Base-by-base conservation (phyloP, 306 rosid species). In the Potentilla sterilis region DNA sequence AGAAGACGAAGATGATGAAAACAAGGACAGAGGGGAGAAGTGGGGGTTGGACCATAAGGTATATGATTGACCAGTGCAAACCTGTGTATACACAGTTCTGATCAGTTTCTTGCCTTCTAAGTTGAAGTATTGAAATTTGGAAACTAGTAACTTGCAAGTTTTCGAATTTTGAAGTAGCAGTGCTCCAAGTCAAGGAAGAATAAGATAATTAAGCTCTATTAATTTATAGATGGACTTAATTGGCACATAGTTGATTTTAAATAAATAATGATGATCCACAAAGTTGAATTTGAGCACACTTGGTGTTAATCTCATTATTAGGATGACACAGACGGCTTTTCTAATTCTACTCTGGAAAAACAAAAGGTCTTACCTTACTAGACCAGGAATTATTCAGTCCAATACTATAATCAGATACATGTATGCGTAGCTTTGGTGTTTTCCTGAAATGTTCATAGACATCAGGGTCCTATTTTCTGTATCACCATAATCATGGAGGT, bases 81-180 rank as follows among this genome's bases (percentile, higher is more conserved):
- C 28, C 42, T 14, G 55, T 54, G 34, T 57, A 21, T 7, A 15
- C 0, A 38, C 65, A 59, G 73, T 37, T 68, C n/a, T 32, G 58
- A 40, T 52, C 69, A 48, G 59, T 49, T 83, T 51, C 92, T 85
- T 85, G 86, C 80, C 84, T 74, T 82, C 79, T 62, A 88, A 85
- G 86, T 79, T 83, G 59, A 75, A 55, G 22, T 72, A 79, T 61
- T 12, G 65, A 37, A 64, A 38, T 57, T 18, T 43, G 12, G 19
- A 76, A 22, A 37, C 38, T 18, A 10, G 71, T 51, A 9, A 59
- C 48, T 74, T 76, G 73, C 42, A 37, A 48, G 67, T 79, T 67
- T 70, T 47, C 24, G 28, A 22, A 40, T 43, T 22, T 77, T 43
- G 59, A 32, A 77, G 46, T 28, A 54, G 54, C 72, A 40, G 41